Conservation (phyloP, 108 stramenopile species). For the Stephanodiscus minutulus region DNA sequence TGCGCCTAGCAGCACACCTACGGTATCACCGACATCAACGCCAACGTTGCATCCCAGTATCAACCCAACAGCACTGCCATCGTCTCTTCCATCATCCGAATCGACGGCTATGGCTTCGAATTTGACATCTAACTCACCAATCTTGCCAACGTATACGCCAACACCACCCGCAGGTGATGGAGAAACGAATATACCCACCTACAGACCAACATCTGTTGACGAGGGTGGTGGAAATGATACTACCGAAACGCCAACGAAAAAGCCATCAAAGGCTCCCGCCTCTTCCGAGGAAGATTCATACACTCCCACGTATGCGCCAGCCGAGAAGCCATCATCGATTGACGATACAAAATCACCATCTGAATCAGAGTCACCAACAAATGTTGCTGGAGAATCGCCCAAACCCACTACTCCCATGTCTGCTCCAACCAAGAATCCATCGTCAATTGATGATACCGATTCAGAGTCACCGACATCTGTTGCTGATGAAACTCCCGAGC, state of each 20-base stretch:
- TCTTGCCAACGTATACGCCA: background rate
- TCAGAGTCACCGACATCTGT: background rate
- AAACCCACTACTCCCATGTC: background rate
- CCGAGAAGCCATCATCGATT: background rate
- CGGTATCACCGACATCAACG: background rate
- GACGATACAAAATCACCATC: too few species aligned
- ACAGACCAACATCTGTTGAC: background rate
- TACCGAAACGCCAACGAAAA: background rate
- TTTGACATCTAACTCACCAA: background rate
- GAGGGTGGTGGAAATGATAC: background rate
- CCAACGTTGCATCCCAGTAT: background rate
- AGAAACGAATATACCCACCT: too few species aligned
- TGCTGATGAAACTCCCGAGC: background rate
- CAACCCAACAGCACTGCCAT: background rate
- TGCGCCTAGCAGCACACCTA: background rate
- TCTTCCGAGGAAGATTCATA: too few species aligned
- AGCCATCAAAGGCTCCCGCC: background rate
- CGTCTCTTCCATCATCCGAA: background rate
- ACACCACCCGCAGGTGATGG: background rate
- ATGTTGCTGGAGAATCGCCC: background rate
- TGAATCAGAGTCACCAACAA: background rate
- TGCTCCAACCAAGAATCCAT: background rate
- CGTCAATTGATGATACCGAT: background rate
- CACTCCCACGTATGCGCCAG: background rate
- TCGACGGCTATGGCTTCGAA: slow-evolving; percentile 1